A percentile compares a stretch with the other conserved stretches of the same genome.
Conservation (phyloP, 1,284 basidiomycete genomes). For the Rhodotorula sp. region DNA sequence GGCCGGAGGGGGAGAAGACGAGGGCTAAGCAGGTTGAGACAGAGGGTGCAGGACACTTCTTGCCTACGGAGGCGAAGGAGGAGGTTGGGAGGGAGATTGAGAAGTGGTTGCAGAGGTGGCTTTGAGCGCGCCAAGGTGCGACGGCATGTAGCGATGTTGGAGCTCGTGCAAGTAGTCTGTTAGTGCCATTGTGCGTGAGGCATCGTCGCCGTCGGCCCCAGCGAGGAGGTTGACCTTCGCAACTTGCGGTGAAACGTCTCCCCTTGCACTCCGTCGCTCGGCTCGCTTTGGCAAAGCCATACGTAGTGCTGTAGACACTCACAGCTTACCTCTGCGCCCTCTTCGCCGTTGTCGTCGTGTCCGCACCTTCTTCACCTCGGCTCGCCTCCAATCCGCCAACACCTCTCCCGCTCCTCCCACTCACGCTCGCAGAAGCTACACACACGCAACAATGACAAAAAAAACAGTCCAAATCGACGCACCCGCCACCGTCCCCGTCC, state of each 20-base stretch:
- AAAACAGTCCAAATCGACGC: constrained; percentile 16
- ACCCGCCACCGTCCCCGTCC: constrained; percentile 4
- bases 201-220: too few relatives aligned
- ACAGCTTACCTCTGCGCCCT: too few relatives aligned
- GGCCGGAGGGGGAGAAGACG: not conserved
- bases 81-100: not conserved
- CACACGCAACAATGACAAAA: constrained; percentile 6
- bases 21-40: not conserved
- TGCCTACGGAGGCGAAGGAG: constrained; percentile 1
- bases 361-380: too few relatives aligned
- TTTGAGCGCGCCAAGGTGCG: not conserved
- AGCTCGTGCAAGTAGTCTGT: too few relatives aligned
- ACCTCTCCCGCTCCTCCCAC: not conserved
- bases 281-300: too few relatives aligned
- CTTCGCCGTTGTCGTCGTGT: too few relatives aligned
- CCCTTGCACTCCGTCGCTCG: too few relatives aligned
- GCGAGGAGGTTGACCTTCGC: too few relatives aligned
- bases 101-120: not conserved
- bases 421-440: not conserved
- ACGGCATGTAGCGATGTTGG: too few relatives aligned
- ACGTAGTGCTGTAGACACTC: too few relatives aligned
- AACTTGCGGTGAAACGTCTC: too few relatives aligned
- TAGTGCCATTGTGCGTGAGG: too few relatives aligned
- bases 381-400: not conserved
- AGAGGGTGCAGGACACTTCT: not conserved